phyloP scores from a whole-genome alignment of 139 green algal species.

The Micractinium sp. region DNA sequence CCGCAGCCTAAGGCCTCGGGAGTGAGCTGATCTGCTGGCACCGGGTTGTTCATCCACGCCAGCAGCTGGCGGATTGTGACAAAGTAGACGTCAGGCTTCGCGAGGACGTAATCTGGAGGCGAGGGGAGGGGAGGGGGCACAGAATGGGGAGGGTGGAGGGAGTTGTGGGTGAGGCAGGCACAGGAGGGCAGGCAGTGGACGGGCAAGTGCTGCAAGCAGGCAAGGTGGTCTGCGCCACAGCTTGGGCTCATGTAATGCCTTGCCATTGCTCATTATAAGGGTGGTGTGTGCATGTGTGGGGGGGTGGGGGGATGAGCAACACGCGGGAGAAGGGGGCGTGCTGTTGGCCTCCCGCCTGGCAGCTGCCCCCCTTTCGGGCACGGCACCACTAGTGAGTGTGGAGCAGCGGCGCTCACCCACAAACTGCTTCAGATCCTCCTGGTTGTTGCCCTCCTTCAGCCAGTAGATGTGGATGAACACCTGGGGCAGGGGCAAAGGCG shows the following conservation, averaged over 20 bases:
- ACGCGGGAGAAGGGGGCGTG: no score
- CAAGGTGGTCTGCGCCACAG: not conserved
- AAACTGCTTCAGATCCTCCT: not conserved
- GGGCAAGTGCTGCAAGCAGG: not conserved
- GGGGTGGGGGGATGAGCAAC: no score
- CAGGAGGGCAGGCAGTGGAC: not conserved
- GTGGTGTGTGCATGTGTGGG: no score
- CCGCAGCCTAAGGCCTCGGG: not conserved
- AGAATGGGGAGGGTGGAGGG: not conserved
- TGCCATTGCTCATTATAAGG: no score
- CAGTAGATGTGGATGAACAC: constrained; percentile 30
- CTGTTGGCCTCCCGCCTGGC: no score
- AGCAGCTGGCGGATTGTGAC: not conserved
- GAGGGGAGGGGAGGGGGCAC: not conserved
- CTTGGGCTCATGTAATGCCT: no score
- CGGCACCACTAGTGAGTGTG: not conserved
- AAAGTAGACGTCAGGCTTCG: not conserved
- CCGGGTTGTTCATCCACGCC: not conserved
- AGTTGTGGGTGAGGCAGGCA: no score
- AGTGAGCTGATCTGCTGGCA: not conserved
- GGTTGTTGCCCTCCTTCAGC: constrained; percentile 14
- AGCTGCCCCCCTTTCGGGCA: no score
- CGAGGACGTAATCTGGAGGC: not conserved
- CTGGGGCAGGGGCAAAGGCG: not conserved
- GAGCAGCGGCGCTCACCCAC: not conserved